Evolutionary conservation across 805 yeast species (phyloP), one percentile per base, ranked within the genome.

Genomic region (Millerozyma miso): DNA sequence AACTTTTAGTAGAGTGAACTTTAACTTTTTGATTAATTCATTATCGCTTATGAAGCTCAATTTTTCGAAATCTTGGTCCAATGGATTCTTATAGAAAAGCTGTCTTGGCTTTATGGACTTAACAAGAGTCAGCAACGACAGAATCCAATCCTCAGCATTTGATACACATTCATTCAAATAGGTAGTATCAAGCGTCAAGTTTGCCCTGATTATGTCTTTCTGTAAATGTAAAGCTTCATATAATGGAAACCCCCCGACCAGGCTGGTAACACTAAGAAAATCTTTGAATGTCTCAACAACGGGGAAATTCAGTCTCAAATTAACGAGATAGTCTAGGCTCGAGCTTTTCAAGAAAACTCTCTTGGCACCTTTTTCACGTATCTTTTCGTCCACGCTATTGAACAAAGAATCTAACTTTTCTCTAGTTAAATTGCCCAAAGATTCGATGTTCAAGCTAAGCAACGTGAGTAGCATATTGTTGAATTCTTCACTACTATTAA

Each of bases 301-400:
- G 19, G 47, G 48, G 3, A 47, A 48, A 31, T 53, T 50, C n/a
- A 45, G 49, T 36, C 63, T 55, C 20, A 65, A 57, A 33, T 53
- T 52, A 5, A 67, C 50, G 16, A 64, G 54, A 35, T 59, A 58
- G 16, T 62, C 59, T 40, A 60, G 62, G 20, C 50, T 63, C 3
- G 54, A 53, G 17, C 56, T 37, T 35, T 55, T 47, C 17, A 62
- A 53, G 38, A 65, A 64, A n/a, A 62, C 52, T 18, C 66, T 46
- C 6, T 55, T 55, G 2, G 45, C 43, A 17, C 56, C 53, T 37
- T 49, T 50, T 44, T 42, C 42, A 37, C 60, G 58, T 20, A 58
- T 53, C 37, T 50, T 53, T 4, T 52, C 58, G 31, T 63, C 60
- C 40, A 58, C 53, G 14, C 53, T 59, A 19, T 57, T 55, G 18